Evolutionary conservation across 2,329 filamentous ascomycete genomes (phyloP).

Genomic region (Diaporthe ampelina): DNA sequence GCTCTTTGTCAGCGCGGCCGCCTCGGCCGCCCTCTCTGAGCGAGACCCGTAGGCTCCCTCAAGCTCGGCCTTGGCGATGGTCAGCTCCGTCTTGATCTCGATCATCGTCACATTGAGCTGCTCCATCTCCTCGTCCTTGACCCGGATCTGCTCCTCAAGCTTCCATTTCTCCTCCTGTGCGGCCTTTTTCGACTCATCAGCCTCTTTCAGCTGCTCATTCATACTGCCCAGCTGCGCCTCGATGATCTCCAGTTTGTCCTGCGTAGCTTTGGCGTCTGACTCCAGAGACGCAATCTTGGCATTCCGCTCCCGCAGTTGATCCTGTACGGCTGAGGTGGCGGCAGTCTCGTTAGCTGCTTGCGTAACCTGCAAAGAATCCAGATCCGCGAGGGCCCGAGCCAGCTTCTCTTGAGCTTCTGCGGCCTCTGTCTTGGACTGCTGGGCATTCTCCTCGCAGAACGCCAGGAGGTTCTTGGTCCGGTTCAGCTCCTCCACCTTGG

Average conservation of each 20-base stretch:
- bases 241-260: conserved; percentile 54
- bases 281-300: conserved; percentile 60
- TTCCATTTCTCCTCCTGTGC: conserved; percentile 47
- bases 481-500: conserved; percentile 70
- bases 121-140: conserved; percentile 66
- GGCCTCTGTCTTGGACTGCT: conserved; percentile 46
- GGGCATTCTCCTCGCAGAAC: conserved; percentile 48
- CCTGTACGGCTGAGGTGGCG: conserved; percentile 53
- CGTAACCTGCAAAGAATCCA: conserved; percentile 56
- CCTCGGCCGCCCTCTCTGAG: conserved; percentile 70
- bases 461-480: conserved; percentile 49
- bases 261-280: conserved; percentile 55
- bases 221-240: conserved; percentile 44
- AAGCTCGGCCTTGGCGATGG: conserved; percentile 72
- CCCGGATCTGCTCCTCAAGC: conserved; percentile 61
- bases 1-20: conserved; percentile 65
- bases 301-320: conserved; percentile 60
- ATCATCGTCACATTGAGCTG: conserved; percentile 65
- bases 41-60: conserved; percentile 73
- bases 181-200: conserved; percentile 49
- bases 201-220: conserved; percentile 41
- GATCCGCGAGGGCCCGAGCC: conserved; percentile 61
- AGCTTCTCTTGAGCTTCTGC: conserved; percentile 63
- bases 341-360: conserved; percentile 48
- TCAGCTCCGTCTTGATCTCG: conserved; percentile 73